Conservation (phyloP, 2,329 filamentous ascomycete genomes). For the Scortechinia acanthostroma region DNA sequence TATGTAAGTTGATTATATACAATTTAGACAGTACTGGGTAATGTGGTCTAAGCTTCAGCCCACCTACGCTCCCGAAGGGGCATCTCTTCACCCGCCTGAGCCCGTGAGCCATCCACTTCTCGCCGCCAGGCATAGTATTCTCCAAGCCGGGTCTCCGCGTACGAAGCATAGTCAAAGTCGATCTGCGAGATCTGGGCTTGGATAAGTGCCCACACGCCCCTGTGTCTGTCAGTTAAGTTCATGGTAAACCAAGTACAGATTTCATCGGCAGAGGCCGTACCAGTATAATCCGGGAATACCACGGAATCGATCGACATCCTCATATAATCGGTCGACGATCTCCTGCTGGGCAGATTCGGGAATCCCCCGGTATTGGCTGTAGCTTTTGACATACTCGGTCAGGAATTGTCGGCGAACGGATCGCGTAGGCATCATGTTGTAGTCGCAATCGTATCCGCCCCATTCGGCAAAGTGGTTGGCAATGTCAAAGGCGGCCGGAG, state of each 20-base stretch:
- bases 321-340: slow-evolving; percentile 59
- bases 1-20: neutral
- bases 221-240: neutral
- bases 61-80: slow-evolving; percentile 75
- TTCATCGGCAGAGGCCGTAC: slow-evolving; percentile 20
- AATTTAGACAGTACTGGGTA: too few relatives aligned
- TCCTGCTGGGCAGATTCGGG: slow-evolving; percentile 37
- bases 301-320: slow-evolving; percentile 79
- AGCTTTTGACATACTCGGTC: slow-evolving; percentile 72
- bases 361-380: slow-evolving; percentile 41
- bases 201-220: slow-evolving; percentile 86
- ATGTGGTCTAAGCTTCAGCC: slow-evolving; percentile 36
- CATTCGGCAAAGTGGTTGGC: slow-evolving; percentile 98
- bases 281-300: slow-evolving; percentile 84
- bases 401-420: slow-evolving; percentile 75
- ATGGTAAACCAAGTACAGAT: slow-evolving; percentile 1
- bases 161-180: slow-evolving; percentile 90
- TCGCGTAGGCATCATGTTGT: slow-evolving; percentile 71
- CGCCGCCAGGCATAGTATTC: slow-evolving; percentile 92
- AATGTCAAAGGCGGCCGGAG: slow-evolving; percentile 90
- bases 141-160: slow-evolving; percentile 76
- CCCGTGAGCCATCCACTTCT: slow-evolving; percentile 59
- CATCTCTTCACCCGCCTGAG: slow-evolving; percentile 44
- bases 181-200: slow-evolving; percentile 91
- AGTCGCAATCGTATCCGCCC: slow-evolving; percentile 95